phyloP scores from a whole-genome alignment of 1,284 basidiomycete genomes.

The Cryptococcus sp. region DNA sequence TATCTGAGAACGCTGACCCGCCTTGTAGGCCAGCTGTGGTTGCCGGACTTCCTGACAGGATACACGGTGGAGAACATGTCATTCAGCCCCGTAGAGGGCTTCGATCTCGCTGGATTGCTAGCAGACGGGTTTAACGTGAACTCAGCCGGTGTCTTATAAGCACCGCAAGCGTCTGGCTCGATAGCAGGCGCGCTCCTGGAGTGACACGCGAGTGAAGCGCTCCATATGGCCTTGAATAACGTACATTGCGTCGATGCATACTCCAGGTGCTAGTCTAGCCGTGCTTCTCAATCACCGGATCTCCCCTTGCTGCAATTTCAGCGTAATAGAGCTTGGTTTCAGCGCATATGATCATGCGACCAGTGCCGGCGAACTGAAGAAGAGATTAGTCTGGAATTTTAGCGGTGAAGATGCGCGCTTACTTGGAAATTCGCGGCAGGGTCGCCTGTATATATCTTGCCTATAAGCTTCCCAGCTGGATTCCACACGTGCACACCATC shows the following conservation, averaged over 20 bases:
- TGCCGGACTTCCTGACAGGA: slow-evolving; percentile 50
- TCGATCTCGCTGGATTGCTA: slow-evolving; percentile 47
- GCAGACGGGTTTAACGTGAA: neutral
- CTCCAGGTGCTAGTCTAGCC: no score
- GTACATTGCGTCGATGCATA: no score
- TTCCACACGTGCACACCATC: slow-evolving; percentile 76
- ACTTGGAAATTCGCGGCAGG: slow-evolving; percentile 60
- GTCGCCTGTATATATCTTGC: slow-evolving; percentile 69
- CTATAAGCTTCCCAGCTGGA: slow-evolving; percentile 63
- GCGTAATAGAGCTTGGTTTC: slow-evolving; percentile 69
- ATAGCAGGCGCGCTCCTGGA: no score
- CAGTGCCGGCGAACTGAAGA: slow-evolving; percentile 63
- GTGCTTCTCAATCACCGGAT: slow-evolving; percentile 26
- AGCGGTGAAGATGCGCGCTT: no score
- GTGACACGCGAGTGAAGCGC: no score
- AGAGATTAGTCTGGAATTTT: no score
- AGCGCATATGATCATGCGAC: slow-evolving; percentile 66
- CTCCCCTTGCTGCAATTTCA: slow-evolving; percentile 56
- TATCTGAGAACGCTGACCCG: neutral
- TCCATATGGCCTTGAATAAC: no score
- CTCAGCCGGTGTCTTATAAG: no score
- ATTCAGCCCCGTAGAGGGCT: slow-evolving; percentile 49
- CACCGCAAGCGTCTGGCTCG: no score
- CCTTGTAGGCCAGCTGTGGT: slow-evolving; percentile 30
- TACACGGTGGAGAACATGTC: slow-evolving; percentile 53